These are phyloP conservation scores for Pythium periplocum DNA, from an alignment of 352 stramenopile species.

Conservation along the genomic window DNA sequence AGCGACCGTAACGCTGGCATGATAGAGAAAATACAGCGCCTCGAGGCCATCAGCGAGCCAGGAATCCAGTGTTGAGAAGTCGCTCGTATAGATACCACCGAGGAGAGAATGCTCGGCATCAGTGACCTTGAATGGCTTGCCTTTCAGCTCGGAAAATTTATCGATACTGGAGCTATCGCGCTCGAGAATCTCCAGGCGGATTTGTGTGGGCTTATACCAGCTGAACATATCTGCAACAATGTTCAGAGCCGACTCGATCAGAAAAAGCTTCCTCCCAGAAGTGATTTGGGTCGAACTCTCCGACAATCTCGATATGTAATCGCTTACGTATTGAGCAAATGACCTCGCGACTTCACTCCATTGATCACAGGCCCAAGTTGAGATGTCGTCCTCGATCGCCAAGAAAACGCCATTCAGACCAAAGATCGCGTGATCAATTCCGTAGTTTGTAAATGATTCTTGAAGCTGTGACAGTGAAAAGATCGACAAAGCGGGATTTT, in stretches of 20 bases:
- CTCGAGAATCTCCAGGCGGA: constrained; percentile 10
- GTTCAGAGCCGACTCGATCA: constrained; percentile 10
- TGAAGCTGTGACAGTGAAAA: constrained; percentile 8
- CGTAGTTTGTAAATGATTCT: constrained; percentile 7
- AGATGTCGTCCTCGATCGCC: constrained; percentile 9
- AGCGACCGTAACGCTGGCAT: background rate
- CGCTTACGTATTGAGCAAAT: background rate
- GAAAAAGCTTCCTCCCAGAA: background rate
- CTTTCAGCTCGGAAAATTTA: background rate
- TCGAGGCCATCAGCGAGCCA: constrained; percentile 12
- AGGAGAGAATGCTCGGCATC: constrained; percentile 13
- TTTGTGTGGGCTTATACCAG: constrained; percentile 5
- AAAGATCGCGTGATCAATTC: constrained; percentile 10
- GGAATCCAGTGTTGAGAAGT: constrained; percentile 2
- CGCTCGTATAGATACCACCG: constrained; percentile 5
- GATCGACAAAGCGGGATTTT: background rate
- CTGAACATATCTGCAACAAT: constrained; percentile 9
- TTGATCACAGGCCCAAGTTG: constrained; percentile 6
- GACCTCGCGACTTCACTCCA: constrained; percentile 1
- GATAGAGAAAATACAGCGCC: constrained; percentile 8
- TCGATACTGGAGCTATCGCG: constrained; percentile 7
- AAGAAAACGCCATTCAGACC: constrained; percentile 8
- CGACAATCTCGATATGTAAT: too few species aligned
- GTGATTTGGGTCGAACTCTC: background rate
- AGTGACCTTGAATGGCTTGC: constrained; percentile 4